Base-by-base conservation (phyloP, 345 rosid genomes). In the Sonneratia caseolaris region DNA sequence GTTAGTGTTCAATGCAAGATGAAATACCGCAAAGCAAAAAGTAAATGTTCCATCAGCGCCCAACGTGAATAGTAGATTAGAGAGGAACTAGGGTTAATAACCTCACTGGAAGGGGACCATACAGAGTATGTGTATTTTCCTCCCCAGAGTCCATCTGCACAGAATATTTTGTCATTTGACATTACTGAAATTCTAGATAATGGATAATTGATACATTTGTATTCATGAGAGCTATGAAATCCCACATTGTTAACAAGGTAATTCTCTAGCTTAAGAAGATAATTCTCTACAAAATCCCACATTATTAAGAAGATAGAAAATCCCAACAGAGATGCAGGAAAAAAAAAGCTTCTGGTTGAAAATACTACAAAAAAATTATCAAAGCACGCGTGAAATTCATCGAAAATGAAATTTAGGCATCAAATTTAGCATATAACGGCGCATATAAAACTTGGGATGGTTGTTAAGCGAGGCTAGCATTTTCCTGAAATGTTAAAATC, bases 401-500 rank as follows among this genome's bases (percentile, higher is more conserved):
- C 18, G 9, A 11, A 37, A 67, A 40, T 37, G 13, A 19, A 40
- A 12, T 16, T 18, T 3, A 40, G 18, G 45, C 22, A 24, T 49
- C 36, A 14, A 10, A 59, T 48, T 72, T 14, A 19, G 47, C 36
- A 64, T 36, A 15, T 42, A 66, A 64, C 57, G 12, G n/a, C 69
- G 68, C 51, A 61, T 27, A 78, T 85, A 79, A 73, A 93, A 96
- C 92, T 84, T 81, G 62, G 81, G 85, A 82, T 91, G 97, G 77
- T 78, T 88, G 56, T 68, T 74, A 87, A 80, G 85, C 73, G 59
- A 83, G 78, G 59, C 72, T 79, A 75, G 91, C 75, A 73, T 87
- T 78, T 78, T 82, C 87, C 64, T 90, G 81, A 74, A 77, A 90
- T 67, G 79, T 83, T 49, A 90, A 53, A 76, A 94, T 84, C 94